A percentile compares a stretch with the other conserved stretches of the same genome.
phyloP scores from a whole-genome alignment of 2,329 filamentous ascomycete species.

The Harringtonia aguacate region DNA sequence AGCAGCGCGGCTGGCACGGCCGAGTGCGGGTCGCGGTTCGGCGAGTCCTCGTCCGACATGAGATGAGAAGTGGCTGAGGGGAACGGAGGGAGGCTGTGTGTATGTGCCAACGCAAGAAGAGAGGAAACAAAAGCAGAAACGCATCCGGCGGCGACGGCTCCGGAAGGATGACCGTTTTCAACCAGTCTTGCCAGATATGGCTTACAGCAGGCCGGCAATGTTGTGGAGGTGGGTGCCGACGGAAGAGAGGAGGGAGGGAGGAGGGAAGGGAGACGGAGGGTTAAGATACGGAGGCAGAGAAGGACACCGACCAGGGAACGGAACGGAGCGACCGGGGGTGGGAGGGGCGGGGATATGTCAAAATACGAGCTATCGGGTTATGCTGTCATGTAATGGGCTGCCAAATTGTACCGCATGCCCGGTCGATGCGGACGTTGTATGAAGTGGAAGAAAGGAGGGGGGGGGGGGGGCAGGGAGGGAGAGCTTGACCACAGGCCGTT shows the following conservation, averaged over 20 bases:
- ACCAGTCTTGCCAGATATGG: too few species aligned
- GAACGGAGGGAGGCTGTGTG: background rate
- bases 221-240: background rate
- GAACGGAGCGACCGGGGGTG: constrained; percentile 2
- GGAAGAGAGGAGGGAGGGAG: background rate
- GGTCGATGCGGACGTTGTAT: background rate
- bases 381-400: background rate
- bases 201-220: too few species aligned
- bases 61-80: background rate
- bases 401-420: too few species aligned
- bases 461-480: background rate
- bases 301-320: background rate
- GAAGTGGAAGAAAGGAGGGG: constrained; percentile 2
- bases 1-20: constrained; percentile 5
- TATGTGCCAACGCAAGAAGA: background rate
- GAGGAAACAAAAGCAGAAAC: background rate
- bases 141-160: too few species aligned
- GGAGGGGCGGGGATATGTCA: background rate
- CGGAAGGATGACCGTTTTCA: too few species aligned
- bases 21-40: constrained; percentile 9
- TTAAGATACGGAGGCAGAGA: background rate
- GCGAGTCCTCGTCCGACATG: constrained; percentile 23
- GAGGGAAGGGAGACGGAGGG: background rate
- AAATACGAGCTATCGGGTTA: background rate
- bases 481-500: background rate